Evolutionary conservation across 176 grass and related monocot species (phyloP).

Genomic region (Triticum monococcum): DNA sequence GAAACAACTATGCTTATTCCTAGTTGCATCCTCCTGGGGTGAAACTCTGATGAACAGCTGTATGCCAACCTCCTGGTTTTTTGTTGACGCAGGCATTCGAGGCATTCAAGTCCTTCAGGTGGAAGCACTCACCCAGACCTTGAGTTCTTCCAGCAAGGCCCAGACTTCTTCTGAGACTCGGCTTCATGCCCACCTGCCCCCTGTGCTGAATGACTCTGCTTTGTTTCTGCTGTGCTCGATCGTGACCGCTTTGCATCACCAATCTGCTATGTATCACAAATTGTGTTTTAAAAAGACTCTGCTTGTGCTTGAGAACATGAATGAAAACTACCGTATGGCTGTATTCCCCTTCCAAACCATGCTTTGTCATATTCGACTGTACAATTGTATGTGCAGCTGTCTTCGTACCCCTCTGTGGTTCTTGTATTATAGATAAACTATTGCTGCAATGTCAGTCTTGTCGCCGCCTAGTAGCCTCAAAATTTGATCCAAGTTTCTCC

Average conservation of each 20-base stretch:
- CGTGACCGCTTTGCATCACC: not conserved
- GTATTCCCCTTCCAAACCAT: not conserved
- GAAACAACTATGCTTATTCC: not conserved
- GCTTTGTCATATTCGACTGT: not conserved
- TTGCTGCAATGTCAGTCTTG: no score
- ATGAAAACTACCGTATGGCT: not conserved
- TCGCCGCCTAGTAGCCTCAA: no score
- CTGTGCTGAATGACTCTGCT: not conserved
- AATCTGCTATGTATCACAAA: not conserved
- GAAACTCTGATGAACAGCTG: not conserved
- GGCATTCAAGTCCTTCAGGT: conserved; percentile 38
- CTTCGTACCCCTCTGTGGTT: fast-evolving
- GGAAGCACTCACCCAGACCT: conserved; percentile 73
- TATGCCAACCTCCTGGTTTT: not conserved
- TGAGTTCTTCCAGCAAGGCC: conserved; percentile 67
- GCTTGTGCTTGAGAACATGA: not conserved
- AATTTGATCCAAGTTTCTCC: no score
- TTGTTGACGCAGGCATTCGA: conserved; percentile 37
- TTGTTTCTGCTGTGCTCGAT: not conserved
- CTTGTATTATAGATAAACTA: not conserved
- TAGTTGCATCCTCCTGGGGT: not conserved
- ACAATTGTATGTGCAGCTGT: not conserved
- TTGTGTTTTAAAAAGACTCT: not conserved
- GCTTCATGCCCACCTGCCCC: no score
- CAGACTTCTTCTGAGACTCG: conserved; percentile 32